These are phyloP conservation scores for Glycyrrhiza uralensis DNA, from an alignment of 306 rosid species.

Conservation along the genomic window DNA sequence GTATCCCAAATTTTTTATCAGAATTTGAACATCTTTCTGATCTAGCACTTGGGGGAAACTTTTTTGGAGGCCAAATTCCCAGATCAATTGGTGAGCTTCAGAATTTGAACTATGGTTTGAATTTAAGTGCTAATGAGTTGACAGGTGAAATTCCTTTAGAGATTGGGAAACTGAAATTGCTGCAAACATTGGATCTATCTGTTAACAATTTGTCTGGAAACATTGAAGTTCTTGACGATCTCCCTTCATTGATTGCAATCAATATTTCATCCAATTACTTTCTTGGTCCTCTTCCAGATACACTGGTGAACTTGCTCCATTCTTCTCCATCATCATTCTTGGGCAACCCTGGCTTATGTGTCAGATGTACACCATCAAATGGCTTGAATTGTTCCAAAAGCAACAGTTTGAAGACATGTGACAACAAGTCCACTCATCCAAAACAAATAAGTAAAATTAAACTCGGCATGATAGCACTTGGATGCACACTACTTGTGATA, in stretches of 20 bases:
- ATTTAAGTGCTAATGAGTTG: conserved; percentile 56
- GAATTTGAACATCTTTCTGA: conserved; percentile 34
- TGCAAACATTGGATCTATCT: conserved; percentile 48
- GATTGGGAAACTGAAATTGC: conserved; percentile 18
- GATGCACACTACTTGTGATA: conserved; percentile 29
- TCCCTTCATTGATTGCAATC: conserved; percentile 34
- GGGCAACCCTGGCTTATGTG: conserved; percentile 50
- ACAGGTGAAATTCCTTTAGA: conserved; percentile 55
- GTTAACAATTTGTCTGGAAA: conserved; percentile 55
- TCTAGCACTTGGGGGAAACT: conserved; percentile 61
- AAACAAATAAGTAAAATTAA: conserved; percentile 23
- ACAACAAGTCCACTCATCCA: conserved; percentile 19
- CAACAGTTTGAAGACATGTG: conserved; percentile 38
- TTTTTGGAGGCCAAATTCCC: conserved; percentile 60
- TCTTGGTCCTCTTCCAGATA: conserved; percentile 41
- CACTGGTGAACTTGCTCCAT: conserved; percentile 22
- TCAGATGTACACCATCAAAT: conserved; percentile 14
- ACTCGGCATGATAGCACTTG: conserved; percentile 48
- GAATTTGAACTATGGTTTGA: conserved; percentile 40
- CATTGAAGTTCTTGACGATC: conserved; percentile 27
- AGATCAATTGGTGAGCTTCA: conserved; percentile 44
- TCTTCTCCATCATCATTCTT: conserved; percentile 45
- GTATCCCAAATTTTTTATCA: conserved; percentile 46
- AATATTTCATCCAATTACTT: conserved; percentile 54
- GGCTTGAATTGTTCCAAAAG: conserved; percentile 30